phyloP scores from a whole-genome alignment of 352 stramenopile genomes.

The Globisporangium uncinulatum region DNA sequence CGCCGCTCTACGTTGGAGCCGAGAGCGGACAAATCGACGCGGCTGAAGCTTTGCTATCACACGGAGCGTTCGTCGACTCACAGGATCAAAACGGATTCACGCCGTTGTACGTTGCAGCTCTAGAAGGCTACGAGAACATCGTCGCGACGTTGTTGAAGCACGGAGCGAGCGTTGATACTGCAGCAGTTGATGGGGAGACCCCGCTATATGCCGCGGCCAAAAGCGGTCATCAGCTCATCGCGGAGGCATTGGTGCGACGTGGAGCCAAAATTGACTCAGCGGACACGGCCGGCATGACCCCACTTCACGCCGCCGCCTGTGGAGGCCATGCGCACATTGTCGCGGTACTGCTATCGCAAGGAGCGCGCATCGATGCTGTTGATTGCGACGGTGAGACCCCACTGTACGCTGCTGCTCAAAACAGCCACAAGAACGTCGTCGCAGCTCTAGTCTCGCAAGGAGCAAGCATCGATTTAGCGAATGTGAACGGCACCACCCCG shows the following conservation, averaged over 20 bases:
- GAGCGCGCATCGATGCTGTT: background rate
- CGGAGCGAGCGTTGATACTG: conserved; percentile 1
- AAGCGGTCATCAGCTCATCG: conserved; percentile 1
- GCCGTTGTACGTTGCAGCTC: background rate
- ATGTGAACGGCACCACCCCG: background rate
- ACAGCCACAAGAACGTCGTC: background rate
- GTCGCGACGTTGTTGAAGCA: background rate
- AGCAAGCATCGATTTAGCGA: background rate
- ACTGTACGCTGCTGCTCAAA: background rate
- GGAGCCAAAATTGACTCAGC: too few species aligned
- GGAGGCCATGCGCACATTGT: background rate
- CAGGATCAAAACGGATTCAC: too few species aligned
- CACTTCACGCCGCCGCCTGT: background rate
- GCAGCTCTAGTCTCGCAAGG: background rate
- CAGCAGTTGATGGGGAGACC: background rate
- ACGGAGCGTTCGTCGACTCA: too few species aligned
- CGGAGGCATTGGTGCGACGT: too few species aligned
- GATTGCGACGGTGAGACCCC: background rate
- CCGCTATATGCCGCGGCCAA: too few species aligned
- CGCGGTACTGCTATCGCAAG: background rate
- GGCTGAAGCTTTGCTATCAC: too few species aligned
- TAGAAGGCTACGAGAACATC: background rate
- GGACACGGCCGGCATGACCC: background rate
- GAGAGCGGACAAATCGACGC: too few species aligned
- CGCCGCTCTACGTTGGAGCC: conserved; percentile 5